A percentile compares a stretch with the other conserved stretches of the same genome.
These are phyloP conservation scores for Fusarium heterosporum DNA, from an alignment of 2,329 filamentous ascomycete species.

Conservation along the genomic window DNA sequence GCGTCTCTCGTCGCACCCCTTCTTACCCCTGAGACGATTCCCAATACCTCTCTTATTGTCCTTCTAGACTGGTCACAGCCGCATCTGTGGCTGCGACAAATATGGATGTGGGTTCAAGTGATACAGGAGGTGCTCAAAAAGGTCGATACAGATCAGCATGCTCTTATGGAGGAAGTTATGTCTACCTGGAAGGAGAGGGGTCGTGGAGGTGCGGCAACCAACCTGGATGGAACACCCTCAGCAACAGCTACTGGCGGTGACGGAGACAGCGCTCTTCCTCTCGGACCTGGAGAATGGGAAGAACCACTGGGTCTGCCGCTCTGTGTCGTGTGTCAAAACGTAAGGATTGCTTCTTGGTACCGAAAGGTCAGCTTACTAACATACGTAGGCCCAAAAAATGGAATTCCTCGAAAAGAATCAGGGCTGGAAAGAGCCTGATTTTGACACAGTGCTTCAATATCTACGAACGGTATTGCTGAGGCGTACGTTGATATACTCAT, in stretches of 20 bases:
- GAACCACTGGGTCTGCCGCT: slow-evolving; percentile 87
- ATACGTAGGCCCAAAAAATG: slow-evolving; percentile 81
- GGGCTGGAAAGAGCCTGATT: slow-evolving; percentile 95
- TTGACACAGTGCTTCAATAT: slow-evolving; percentile 95
- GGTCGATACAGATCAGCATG: slow-evolving; percentile 80
- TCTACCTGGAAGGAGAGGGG: slow-evolving; percentile 81
- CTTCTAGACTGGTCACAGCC: slow-evolving; percentile 96
- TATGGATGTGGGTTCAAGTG: slow-evolving; percentile 90
- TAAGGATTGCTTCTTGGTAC: slow-evolving; percentile 56
- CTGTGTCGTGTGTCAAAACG: slow-evolving; percentile 96
- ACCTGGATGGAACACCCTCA: slow-evolving; percentile 70
- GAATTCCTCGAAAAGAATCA: slow-evolving; percentile 89
- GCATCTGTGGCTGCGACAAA: slow-evolving; percentile 89
- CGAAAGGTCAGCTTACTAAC: slow-evolving; percentile 39
- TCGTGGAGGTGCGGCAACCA: slow-evolving; percentile 70
- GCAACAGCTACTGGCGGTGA: slow-evolving; percentile 66
- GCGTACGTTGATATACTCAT: slow-evolving; percentile 60
- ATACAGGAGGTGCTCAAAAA: slow-evolving; percentile 80
- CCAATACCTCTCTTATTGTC: slow-evolving; percentile 88
- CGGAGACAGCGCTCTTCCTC: slow-evolving; percentile 76
- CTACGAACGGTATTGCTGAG: slow-evolving; percentile 89
- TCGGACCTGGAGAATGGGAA: slow-evolving; percentile 93
- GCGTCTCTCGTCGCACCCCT: slow-evolving; percentile 85
- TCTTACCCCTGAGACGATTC: slow-evolving; percentile 83
- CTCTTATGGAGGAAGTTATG: slow-evolving; percentile 89